These are phyloP conservation scores for Entophlyctis helioformis DNA, from an alignment of 192 early-diverging fungal species.

Conservation along the genomic window DNA sequence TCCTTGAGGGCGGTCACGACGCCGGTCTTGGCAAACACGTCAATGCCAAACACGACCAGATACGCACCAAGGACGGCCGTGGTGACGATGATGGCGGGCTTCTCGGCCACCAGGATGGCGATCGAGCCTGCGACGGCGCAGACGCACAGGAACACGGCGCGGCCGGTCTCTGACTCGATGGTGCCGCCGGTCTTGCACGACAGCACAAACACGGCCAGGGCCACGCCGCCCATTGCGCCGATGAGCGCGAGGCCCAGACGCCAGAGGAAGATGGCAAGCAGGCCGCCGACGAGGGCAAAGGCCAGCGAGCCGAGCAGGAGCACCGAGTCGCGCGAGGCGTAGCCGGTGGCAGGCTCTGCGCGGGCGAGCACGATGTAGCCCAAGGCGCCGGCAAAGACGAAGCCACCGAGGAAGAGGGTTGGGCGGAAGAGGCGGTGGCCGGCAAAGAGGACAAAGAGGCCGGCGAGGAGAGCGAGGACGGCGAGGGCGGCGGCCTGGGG, in stretches of 20 bases:
- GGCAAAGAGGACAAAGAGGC: constrained; percentile 11
- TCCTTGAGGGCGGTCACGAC: constrained; percentile 45
- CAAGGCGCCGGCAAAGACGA: constrained; percentile 7
- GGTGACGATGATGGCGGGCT: constrained; percentile 51
- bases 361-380: constrained; percentile 11
- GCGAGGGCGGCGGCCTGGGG: constrained; percentile 6
- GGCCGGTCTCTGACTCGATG: constrained; percentile 4
- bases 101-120: constrained; percentile 50
- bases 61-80: constrained; percentile 72
- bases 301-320: constrained; percentile 15
- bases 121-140: too few species aligned
- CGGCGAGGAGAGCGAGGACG: constrained; percentile 8
- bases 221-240: constrained; percentile 14
- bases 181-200: constrained; percentile 11
- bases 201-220: constrained; percentile 14
- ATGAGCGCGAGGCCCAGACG: constrained; percentile 12
- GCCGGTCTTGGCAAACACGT: constrained; percentile 70
- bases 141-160: constrained; percentile 18
- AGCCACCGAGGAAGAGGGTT: constrained; percentile 12
- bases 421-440: constrained; percentile 14
- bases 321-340: constrained; percentile 3
- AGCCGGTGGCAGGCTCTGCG: constrained; percentile 17
- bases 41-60: constrained; percentile 66
- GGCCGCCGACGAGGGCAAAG: constrained; percentile 15
- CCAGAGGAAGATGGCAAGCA: constrained; percentile 13